A percentile compares a stretch with the other conserved stretches of the same genome.
Evolutionary conservation across 176 grass and related monocot species (phyloP).

Genomic region (Eremochloa ophiuroides): DNA sequence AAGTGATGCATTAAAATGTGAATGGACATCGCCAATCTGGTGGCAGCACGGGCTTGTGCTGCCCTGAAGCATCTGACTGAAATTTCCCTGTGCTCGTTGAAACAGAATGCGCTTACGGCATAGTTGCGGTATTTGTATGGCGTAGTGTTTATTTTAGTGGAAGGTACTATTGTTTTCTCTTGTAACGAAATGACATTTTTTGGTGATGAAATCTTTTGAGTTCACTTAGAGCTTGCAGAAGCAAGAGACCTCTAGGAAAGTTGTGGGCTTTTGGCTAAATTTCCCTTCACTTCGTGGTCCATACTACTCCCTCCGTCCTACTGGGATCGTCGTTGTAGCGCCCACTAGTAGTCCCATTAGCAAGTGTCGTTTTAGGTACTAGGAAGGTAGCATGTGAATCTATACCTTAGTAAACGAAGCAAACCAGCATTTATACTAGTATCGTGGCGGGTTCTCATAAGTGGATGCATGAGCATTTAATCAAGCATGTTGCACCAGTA

Average conservation of each 20-base stretch:
- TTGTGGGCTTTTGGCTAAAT: too few relatives aligned
- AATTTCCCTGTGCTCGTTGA: background rate
- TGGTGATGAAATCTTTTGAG: background rate
- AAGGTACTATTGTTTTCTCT: background rate
- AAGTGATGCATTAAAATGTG: background rate
- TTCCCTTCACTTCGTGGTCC: background rate
- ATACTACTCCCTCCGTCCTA: too few relatives aligned
- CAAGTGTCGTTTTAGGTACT: too few relatives aligned
- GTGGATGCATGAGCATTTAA: too few relatives aligned
- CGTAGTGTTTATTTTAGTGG: background rate
- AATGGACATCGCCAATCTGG: background rate
- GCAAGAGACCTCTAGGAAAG: background rate
- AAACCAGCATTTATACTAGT: too few relatives aligned
- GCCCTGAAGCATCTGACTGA: background rate
- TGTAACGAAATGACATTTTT: background rate
- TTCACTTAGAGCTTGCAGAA: background rate
- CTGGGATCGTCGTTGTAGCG: too few relatives aligned
- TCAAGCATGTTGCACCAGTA: too few relatives aligned
- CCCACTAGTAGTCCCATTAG: too few relatives aligned
- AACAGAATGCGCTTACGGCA: background rate
- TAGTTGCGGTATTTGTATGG: background rate
- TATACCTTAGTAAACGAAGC: too few relatives aligned
- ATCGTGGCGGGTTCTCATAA: too few relatives aligned
- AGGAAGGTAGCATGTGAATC: too few relatives aligned
- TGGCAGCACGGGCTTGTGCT: background rate